A percentile compares a stretch with the other conserved stretches of the same genome.
Conservation (phyloP, 164 flowering plant genomes). For the Sedum album region DNA sequence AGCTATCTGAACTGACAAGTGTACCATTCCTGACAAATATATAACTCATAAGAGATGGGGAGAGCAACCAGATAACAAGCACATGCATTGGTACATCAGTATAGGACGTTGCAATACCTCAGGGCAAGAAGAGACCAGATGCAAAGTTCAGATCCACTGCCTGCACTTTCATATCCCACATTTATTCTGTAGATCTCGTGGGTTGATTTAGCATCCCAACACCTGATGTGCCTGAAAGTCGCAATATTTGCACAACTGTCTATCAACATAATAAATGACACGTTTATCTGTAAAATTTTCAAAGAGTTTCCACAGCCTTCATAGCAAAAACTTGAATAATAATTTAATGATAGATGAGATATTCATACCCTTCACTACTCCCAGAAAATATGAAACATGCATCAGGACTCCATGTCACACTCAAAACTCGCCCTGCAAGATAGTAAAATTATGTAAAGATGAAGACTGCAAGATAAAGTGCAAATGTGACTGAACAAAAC, state of each 20-base stretch:
- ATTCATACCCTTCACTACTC: constrained; percentile 97
- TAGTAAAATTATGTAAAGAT: background rate
- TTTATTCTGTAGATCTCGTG: constrained; percentile 83
- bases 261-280: background rate
- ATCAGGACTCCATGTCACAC: constrained; percentile 85
- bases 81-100: too few species aligned
- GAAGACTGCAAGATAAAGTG: background rate
- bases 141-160: constrained; percentile 62
- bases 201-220: constrained; percentile 67
- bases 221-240: constrained; percentile 59
- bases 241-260: background rate
- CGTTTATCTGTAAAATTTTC: background rate
- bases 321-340: background rate
- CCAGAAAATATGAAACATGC: constrained; percentile 68
- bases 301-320: background rate
- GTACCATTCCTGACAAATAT: constrained; percentile 85
- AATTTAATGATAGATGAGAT: too few species aligned
- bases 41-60: background rate
- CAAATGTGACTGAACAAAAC: background rate
- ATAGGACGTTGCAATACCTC: too few species aligned
- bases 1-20: too few species aligned
- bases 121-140: too few species aligned
- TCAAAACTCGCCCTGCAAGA: constrained; percentile 60
- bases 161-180: constrained; percentile 71
- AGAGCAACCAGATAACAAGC: background rate